Conservation (phyloP, 768 basidiomycete species). For the Podaxis mareebaensis region DNA sequence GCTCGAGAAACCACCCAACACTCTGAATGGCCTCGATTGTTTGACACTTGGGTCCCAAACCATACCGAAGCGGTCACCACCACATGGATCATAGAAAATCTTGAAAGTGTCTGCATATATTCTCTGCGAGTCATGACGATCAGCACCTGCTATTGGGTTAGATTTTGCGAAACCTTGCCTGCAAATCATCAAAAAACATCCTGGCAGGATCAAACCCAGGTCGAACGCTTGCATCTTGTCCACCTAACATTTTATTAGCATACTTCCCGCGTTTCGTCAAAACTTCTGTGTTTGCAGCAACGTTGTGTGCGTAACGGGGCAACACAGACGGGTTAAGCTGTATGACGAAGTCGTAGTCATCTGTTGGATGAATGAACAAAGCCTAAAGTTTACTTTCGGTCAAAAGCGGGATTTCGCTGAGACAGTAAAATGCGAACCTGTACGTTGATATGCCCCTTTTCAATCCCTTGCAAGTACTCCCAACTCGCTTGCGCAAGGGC, state of each 20-base stretch:
- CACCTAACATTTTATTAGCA: constrained; percentile 40
- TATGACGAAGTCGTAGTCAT: constrained; percentile 85
- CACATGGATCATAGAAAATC: constrained; percentile 82
- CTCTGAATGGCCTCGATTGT: constrained; percentile 68
- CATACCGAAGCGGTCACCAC: constrained; percentile 76
- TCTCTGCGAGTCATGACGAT: constrained; percentile 41
- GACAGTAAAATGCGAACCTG: constrained; percentile 44
- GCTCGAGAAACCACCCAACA: constrained; percentile 80
- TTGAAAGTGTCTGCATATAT: constrained; percentile 76
- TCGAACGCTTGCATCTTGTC: constrained; percentile 34
- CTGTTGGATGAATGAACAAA: constrained; percentile 82
- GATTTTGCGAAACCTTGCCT: constrained; percentile 46
- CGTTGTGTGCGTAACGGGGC: constrained; percentile 75
- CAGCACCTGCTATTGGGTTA: background rate
- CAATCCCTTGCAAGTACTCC: constrained; percentile 53
- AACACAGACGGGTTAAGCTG: constrained; percentile 65
- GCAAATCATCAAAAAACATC: constrained; percentile 67
- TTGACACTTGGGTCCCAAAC: constrained; percentile 84
- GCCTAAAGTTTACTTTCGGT: constrained; percentile 41
- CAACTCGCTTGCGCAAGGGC: constrained; percentile 78
- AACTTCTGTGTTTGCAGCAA: constrained; percentile 49
- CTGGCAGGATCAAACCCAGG: constrained; percentile 83
- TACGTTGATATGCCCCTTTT: constrained; percentile 52
- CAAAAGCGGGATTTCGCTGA: background rate
- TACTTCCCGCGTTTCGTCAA: constrained; percentile 47